Percentiles rank a stretch among this genome's conserved stretches.
These are phyloP conservation scores for Apiosordaria backusii DNA, from an alignment of 495 filamentous ascomycete species.

Conservation along the genomic window DNA sequence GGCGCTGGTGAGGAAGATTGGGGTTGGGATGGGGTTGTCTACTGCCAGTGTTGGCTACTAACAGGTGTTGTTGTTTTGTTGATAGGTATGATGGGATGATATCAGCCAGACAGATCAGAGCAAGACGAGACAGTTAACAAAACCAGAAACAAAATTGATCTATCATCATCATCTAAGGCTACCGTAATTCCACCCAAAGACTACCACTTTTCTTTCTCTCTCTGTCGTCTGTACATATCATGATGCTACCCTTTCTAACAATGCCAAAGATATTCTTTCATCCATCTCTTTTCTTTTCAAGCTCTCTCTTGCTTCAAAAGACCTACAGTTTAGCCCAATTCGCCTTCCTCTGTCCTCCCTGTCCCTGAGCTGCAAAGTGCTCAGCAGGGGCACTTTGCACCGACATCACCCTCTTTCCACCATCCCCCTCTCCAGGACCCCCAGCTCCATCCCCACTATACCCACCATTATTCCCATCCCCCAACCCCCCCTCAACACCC, in stretches of 20 bases:
- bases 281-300: no score
- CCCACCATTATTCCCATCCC: no score
- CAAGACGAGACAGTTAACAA: neutral
- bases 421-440: neutral
- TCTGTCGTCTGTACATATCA: neutral
- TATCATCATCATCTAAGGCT: neutral
- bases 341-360: neutral
- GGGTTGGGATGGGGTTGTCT: conserved; percentile 65
- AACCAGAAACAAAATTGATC: neutral
- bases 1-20: conserved; percentile 82
- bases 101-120: neutral
- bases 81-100: no score
- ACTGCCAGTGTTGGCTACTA: neutral
- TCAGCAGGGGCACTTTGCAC: no score
- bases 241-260: neutral
- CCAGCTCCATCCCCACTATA: no score
- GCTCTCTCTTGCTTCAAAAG: no score
- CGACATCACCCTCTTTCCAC: neutral
- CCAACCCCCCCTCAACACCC: no score
- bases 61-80: no score
- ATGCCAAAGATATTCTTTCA: neutral
- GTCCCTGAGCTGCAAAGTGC: no score
- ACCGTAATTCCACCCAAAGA: neutral
- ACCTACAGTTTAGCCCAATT: neutral
- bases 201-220: neutral